Evolutionary conservation across 2,329 filamentous ascomycete genomes (phyloP).

Genomic region (Microsporum audouinii): DNA sequence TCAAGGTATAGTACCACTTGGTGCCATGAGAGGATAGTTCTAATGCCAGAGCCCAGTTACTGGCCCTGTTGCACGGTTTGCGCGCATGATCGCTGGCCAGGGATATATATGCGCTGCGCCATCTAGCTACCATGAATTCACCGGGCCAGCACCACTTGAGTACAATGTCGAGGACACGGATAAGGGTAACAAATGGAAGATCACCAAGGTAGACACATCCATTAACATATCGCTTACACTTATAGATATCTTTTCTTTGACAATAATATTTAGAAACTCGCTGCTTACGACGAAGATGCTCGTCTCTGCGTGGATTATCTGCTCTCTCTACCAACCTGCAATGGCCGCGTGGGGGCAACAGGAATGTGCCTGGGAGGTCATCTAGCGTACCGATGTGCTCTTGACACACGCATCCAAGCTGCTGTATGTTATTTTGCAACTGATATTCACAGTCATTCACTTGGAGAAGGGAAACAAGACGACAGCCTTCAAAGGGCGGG

Average conservation of each 20-base stretch:
- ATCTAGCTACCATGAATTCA: constrained; percentile 89
- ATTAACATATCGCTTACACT: not conserved
- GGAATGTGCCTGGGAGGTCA: constrained; percentile 94
- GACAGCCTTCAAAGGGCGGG: constrained; percentile 49
- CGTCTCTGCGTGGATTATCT: constrained; percentile 57
- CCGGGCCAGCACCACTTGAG: constrained; percentile 60
- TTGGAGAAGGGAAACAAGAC: constrained; percentile 58
- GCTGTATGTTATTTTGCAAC: constrained; percentile 86
- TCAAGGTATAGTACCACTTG: constrained; percentile 51
- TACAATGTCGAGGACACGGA: constrained; percentile 86
- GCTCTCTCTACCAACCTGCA: constrained; percentile 63
- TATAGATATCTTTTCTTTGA: not conserved
- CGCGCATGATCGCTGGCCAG: constrained; percentile 79
- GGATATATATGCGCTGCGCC: constrained; percentile 89
- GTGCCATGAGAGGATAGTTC: not conserved
- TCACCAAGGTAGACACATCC: constrained; percentile 50
- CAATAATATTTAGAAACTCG: constrained; percentile 49
- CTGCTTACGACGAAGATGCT: constrained; percentile 76
- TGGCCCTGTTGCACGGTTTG: constrained; percentile 78
- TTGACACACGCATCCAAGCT: constrained; percentile 66
- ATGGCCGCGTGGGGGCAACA: constrained; percentile 63
- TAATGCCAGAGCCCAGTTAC: constrained; percentile 50
- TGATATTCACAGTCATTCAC: constrained; percentile 68
- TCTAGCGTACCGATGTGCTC: constrained; percentile 59
- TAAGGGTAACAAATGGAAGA: constrained; percentile 74